Base-by-base conservation (phyloP, 2,329 filamentous ascomycete genomes). In the Colletotrichum gigasporum region DNA sequence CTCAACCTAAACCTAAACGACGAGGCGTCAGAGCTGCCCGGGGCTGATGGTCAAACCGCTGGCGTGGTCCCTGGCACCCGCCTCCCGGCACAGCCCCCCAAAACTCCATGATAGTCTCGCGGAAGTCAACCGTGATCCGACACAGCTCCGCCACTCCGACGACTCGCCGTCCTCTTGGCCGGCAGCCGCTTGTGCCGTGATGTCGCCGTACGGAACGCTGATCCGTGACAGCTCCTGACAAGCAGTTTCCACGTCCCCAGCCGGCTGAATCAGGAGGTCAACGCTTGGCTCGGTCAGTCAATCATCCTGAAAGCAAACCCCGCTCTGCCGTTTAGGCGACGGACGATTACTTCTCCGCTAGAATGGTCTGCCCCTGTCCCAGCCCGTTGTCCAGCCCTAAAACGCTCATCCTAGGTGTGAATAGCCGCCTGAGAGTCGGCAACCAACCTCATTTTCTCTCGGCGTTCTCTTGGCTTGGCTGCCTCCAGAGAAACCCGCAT, bases 161-260 rank as follows among this genome's bases (percentile, higher is more conserved):
- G n/a, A n/a, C n/a, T n/a, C n/a, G n/a, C n/a, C n/a, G n/a, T n/a
- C n/a, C n/a, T n/a, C n/a, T n/a, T n/a, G n/a, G n/a, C n/a, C n/a
- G n/a, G n/a, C n/a, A n/a, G n/a, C 47, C 30, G 30, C 20, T 34
- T 10, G 30, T 35, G 47, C 47, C 47, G 30, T 22, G 18, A 14
- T 20, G 30, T 24, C 32, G 30, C 47, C 32, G 32, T 22, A 34
- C 12, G 22, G 32, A 11, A 51, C 30, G 37, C 30, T 18, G 18
- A 51, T 51, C 47, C 47, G 47, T 51, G 16, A 37, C 47, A 51
- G 26, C 32, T 18, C 16, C 47, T 51, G 47, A 51, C 47, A 35
- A 51, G 26, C 12, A 12, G 28, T 28, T n/a, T 24, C 26, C n/a
- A n/a, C 11, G 8, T 7, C 14, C 20, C 20, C 24, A 37, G n/a